Evolutionary conservation across 2,329 filamentous ascomycete genomes (phyloP).

Genomic region (Colletotrichum limetticola): DNA sequence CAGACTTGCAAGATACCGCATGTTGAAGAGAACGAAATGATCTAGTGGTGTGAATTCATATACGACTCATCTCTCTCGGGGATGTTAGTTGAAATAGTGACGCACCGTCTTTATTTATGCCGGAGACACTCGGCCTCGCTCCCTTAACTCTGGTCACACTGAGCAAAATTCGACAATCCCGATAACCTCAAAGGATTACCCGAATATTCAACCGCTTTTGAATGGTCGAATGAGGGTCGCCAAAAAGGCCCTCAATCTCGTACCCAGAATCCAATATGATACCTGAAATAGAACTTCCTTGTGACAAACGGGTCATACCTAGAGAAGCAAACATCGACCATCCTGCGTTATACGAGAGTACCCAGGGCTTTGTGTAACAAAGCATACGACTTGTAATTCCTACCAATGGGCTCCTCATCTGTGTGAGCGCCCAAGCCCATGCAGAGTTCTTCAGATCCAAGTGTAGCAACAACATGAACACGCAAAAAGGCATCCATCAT

Average conservation of each 20-base stretch:
- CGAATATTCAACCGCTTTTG: not conserved
- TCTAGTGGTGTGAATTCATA: too few relatives aligned
- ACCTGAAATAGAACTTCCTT: not conserved
- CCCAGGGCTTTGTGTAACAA: slow-evolving; percentile 1
- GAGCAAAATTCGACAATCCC: not conserved
- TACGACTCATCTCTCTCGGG: not conserved
- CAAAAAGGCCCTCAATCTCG: not conserved
- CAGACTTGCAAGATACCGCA: slow-evolving; percentile 1
- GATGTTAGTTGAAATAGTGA: not conserved
- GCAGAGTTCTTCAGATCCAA: not conserved
- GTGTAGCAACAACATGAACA: not conserved
- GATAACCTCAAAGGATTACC: not conserved
- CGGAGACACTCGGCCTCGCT: not conserved
- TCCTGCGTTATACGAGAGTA: slow-evolving; percentile 4
- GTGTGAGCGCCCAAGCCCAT: not conserved
- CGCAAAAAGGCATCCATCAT: not conserved
- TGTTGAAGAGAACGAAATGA: not conserved
- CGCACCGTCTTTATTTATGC: not conserved
- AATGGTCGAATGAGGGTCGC: not conserved
- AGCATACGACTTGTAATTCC: not conserved
- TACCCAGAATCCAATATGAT: not conserved
- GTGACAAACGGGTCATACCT: slow-evolving; percentile 20
- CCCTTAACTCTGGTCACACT: not conserved
- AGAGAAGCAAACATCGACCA: slow-evolving; percentile 5
- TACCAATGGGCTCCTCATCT: slow-evolving; percentile 2